Conservation (phyloP, 1,284 basidiomycete genomes). For the Paramarasmius palmivorus region DNA sequence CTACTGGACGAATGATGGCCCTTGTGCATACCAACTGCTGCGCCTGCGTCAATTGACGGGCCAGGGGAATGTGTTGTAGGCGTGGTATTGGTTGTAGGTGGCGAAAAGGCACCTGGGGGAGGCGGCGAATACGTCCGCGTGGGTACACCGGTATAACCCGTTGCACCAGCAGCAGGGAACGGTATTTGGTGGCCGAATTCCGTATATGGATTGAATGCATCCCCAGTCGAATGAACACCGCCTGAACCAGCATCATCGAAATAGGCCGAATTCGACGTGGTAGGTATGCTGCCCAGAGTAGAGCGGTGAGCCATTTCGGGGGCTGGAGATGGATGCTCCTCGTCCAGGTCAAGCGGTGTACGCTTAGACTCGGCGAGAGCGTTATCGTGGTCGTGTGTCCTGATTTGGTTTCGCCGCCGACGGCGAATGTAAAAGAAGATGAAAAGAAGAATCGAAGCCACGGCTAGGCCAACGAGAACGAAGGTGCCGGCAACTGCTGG, state of each 20-base stretch:
- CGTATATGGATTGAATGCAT: constrained; percentile 55
- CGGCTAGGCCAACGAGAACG: constrained; percentile 71
- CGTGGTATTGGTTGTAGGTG: constrained; percentile 20
- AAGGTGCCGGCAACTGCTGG: constrained; percentile 80
- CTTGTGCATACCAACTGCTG: constrained; percentile 3
- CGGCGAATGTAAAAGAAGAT: constrained; percentile 69
- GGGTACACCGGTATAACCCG: constrained; percentile 41
- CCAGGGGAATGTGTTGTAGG: constrained; percentile 45
- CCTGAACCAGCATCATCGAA: constrained; percentile 31
- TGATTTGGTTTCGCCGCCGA: constrained; percentile 53
- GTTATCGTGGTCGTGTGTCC: constrained; percentile 67
- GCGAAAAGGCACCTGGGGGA: constrained; percentile 36
- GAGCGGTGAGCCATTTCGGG: constrained; percentile 31
- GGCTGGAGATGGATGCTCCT: constrained; percentile 45
- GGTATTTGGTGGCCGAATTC: constrained; percentile 34
- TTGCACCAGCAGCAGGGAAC: constrained; percentile 26
- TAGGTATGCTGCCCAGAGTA: constrained; percentile 15
- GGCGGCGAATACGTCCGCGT: constrained; percentile 49
- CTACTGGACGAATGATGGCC: constrained; percentile 49
- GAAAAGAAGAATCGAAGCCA: constrained; percentile 68
- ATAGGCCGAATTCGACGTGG: constrained; percentile 10
- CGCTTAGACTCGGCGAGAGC: constrained; percentile 68
- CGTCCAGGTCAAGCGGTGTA: constrained; percentile 52
- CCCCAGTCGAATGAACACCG: constrained; percentile 31
- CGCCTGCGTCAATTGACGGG: not conserved